phyloP scores from a whole-genome alignment of 225 moss, liverwort and hornwort species.

The Physcomitrium patens region DNA sequence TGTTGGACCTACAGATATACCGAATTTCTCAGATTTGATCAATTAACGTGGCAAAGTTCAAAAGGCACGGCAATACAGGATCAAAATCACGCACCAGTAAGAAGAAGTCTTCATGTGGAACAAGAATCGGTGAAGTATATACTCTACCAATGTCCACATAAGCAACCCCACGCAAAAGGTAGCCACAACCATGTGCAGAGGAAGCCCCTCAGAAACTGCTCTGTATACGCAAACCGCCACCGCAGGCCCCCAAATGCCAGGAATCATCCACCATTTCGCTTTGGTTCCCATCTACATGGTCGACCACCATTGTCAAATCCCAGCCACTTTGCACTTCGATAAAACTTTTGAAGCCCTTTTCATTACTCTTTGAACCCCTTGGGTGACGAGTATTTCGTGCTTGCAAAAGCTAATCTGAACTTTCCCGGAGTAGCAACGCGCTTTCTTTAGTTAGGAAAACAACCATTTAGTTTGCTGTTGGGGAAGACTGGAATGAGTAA shows the following conservation, averaged over 20 bases:
- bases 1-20: constrained; percentile 51
- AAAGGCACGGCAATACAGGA: not conserved
- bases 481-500: no score
- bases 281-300: constrained; percentile 58
- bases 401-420: no score
- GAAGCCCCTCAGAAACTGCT: constrained; percentile 55
- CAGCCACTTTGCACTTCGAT: not conserved
- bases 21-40: not conserved
- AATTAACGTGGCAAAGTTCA: not conserved
- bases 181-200: constrained; percentile 19
- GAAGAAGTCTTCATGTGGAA: constrained; percentile 81
- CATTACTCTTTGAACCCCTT: no score
- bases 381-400: no score
- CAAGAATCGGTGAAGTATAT: constrained; percentile 75
- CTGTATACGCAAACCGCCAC: constrained; percentile 37
- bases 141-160: constrained; percentile 72
- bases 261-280: constrained; percentile 88
- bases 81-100: constrained; percentile 49
- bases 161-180: constrained; percentile 46
- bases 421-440: no score
- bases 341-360: no score
- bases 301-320: not conserved
- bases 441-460: no score
- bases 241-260: constrained; percentile 72
- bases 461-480: not conserved